Base-by-base conservation (phyloP, 257 asterid genomes). In the Gynochthodes officinalis region DNA sequence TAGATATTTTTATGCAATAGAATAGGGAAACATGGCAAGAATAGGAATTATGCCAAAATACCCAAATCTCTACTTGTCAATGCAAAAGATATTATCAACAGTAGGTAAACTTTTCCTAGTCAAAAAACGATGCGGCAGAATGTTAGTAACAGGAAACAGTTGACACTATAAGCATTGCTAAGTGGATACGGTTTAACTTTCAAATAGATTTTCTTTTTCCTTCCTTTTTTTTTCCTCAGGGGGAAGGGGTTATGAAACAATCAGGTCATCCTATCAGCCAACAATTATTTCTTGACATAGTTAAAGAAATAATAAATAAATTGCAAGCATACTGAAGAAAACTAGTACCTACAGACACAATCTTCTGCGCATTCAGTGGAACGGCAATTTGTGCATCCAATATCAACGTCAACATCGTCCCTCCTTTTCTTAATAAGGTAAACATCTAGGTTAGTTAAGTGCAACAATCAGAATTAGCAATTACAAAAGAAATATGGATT, bases 271-370 rank as follows among this genome's bases (percentile, higher is more conserved):
- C 13, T 44, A 21, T 53, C 15, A 42, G 14, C 33, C 16, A n/a
- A 12, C 25, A 27, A 23, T 67, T 27, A 66, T 39, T 43, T 8
- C 16, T 44, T 39, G 50, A 65, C 57, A 52, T 0, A 61, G 19
- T 5, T 9, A 59, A 64, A 14, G 18, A 53, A 33, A 52, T 32
- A 43, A 48, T 32, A 15, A 16, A 61, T 6, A 61, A 27, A 18
- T 4, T 35, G 30, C 35, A 54, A 73, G 25, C 68, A 35, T 42
- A 23, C 25, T 79, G 43, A 75, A 46, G 43, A 71, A 63, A 73
- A 73, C 60, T 39, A 53, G 48, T 76, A 91, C 98, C 97, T 91
- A 96, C 98, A 94, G 57, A 88, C 96, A 70, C 98, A 94, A 81
- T 77, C 87, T 70, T 80, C 89, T 43, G 84, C 84, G 76, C 98